Percentiles rank a stretch among this genome's conserved stretches.
phyloP scores from a whole-genome alignment of 2,329 filamentous ascomycete genomes.

The Cercospora canescens region DNA sequence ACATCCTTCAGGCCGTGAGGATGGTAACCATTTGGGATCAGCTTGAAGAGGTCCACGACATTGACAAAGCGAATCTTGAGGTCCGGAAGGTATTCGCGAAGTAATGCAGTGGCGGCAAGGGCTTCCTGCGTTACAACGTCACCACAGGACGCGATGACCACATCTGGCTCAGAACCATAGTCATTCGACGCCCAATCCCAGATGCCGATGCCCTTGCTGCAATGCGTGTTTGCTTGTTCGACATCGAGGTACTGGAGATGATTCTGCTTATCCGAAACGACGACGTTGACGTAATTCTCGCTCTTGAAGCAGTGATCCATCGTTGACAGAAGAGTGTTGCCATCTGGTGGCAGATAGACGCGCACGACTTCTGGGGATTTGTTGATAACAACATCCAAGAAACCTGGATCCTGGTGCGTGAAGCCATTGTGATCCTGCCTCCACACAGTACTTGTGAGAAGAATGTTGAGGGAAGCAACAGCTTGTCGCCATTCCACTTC shows the following conservation, averaged over 20 bases:
- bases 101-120: constrained; percentile 70
- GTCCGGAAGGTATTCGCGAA: constrained; percentile 69
- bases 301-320: constrained; percentile 75
- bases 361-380: constrained; percentile 78
- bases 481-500: constrained; percentile 76
- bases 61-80: constrained; percentile 80
- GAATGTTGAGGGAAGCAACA: constrained; percentile 74
- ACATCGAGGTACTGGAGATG: constrained; percentile 75
- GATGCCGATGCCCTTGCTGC: constrained; percentile 75
- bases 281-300: constrained; percentile 77
- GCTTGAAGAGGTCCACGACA: constrained; percentile 77
- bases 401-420: constrained; percentile 78
- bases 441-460: constrained; percentile 78
- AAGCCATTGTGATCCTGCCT: constrained; percentile 83
- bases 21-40: constrained; percentile 69
- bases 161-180: constrained; percentile 65
- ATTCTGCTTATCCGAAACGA: constrained; percentile 78
- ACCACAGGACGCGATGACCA: constrained; percentile 75
- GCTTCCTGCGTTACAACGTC: constrained; percentile 74
- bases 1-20: constrained; percentile 68
- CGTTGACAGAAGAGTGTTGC: constrained; percentile 73
- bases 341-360: constrained; percentile 78
- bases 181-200: constrained; percentile 78
- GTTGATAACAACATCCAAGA: constrained; percentile 77
- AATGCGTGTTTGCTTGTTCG: constrained; percentile 72